Conservation (phyloP, 2,329 filamentous ascomycete species). For the Trichoderma polysporum region DNA sequence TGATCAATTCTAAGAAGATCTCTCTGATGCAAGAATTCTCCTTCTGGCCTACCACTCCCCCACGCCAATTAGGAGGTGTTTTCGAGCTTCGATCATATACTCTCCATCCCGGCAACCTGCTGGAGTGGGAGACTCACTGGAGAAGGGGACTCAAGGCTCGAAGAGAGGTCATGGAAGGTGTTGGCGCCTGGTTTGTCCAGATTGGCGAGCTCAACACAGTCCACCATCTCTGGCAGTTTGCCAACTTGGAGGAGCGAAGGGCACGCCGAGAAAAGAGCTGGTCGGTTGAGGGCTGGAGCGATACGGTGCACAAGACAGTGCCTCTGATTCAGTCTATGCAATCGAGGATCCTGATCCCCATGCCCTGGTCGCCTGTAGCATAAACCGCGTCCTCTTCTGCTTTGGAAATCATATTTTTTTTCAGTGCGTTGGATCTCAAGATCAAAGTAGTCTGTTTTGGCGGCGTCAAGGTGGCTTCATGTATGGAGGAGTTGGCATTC, state of each 20-base stretch:
- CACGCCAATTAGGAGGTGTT: constrained; percentile 83
- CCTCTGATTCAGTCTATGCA: constrained; percentile 96
- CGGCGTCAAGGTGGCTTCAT: constrained; percentile 28
- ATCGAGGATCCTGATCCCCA: constrained; percentile 86
- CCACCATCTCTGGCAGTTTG: constrained; percentile 98
- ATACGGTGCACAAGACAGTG: constrained; percentile 98
- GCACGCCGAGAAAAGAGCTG: constrained; percentile 90
- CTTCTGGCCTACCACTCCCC: constrained; percentile 96
- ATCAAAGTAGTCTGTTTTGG: neutral
- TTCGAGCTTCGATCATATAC: constrained; percentile 98
- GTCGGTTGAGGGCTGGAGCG: constrained; percentile 91
- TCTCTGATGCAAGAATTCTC: constrained; percentile 99
- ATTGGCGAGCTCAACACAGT: constrained; percentile 97
- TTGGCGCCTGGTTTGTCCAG: constrained; percentile 98
- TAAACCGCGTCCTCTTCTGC: constrained; percentile 41
- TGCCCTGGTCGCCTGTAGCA: constrained; percentile 94
- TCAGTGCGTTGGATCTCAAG: constrained; percentile 5
- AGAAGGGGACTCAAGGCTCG: constrained; percentile 85
- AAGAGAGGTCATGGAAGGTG: constrained; percentile 96
- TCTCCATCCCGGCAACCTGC: constrained; percentile 87
- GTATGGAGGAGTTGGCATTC: constrained; percentile 27
- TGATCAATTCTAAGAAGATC: constrained; percentile 80
- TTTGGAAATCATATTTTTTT: neutral
- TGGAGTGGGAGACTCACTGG: constrained; percentile 99
- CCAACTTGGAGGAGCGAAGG: constrained; percentile 91